A percentile compares a stretch with the other conserved stretches of the same genome.
These are phyloP conservation scores for Canariomyces notabilis DNA, from an alignment of 2,329 filamentous ascomycete species.

Conservation along the genomic window DNA sequence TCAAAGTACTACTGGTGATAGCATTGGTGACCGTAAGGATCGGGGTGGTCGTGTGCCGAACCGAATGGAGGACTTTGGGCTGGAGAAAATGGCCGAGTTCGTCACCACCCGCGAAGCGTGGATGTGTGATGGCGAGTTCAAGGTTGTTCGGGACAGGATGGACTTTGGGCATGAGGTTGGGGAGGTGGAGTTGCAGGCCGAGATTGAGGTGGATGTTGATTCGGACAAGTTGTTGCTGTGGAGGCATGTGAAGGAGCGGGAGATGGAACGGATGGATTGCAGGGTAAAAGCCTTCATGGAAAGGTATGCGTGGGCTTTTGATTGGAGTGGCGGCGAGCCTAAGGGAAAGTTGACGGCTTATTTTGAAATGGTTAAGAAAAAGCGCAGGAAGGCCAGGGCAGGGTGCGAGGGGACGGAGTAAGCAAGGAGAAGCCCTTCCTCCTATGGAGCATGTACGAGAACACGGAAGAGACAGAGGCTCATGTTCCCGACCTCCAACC, in stretches of 20 bases:
- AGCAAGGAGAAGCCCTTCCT: background rate
- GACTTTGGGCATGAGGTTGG: slow-evolving; percentile 19
- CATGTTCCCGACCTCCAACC: no score
- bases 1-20: no score
- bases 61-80: slow-evolving; percentile 14
- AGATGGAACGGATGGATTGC: slow-evolving; percentile 16
- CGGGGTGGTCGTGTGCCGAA: no score
- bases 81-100: slow-evolving; percentile 16
- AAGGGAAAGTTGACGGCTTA: slow-evolving; percentile 17
- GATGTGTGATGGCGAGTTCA: slow-evolving; percentile 12
- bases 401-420: background rate
- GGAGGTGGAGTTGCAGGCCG: slow-evolving; percentile 16
- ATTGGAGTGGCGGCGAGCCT: background rate
- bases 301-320: slow-evolving; percentile 16
- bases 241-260: slow-evolving; percentile 10
- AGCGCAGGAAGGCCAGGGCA: background rate
- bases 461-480: no score
- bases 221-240: no score
- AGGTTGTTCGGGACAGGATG: slow-evolving; percentile 15
- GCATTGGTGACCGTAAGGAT: no score
- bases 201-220: background rate
- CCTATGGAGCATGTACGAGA: no score
- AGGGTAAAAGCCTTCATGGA: slow-evolving; percentile 14
- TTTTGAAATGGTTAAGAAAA: slow-evolving; percentile 13
- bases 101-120: slow-evolving; percentile 12